These are phyloP conservation scores for Apophysomyces ossiformis DNA, from an alignment of 371 early-diverging fungal species.

Conservation along the genomic window DNA sequence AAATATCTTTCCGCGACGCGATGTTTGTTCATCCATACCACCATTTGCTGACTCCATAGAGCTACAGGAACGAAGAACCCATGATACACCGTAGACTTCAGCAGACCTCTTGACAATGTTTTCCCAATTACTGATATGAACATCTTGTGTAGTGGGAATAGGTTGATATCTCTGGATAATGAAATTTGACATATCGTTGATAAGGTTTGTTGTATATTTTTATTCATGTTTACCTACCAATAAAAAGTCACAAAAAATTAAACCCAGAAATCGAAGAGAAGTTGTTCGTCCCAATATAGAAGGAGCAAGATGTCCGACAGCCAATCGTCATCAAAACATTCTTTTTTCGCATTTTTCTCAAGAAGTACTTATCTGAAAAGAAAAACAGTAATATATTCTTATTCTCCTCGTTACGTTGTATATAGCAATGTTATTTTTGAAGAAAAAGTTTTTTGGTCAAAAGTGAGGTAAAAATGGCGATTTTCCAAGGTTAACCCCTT, in stretches of 20 bases:
- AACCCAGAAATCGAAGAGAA: not conserved
- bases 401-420: not conserved
- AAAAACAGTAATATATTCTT: not conserved
- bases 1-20: not conserved
- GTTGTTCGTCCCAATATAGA: not conserved
- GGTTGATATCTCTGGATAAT: not conserved
- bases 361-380: not conserved
- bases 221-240: too few species aligned
- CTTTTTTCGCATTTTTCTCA: not conserved
- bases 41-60: not conserved
- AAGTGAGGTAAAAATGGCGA: slow-evolving; percentile 1
- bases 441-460: not conserved
- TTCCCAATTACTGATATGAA: not conserved
- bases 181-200: not conserved
- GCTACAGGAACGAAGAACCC: not conserved
- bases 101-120: not conserved
- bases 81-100: not conserved
- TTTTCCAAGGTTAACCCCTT: slow-evolving; percentile 2
- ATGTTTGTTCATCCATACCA: not conserved
- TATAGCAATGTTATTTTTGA: not conserved
- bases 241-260: too few species aligned
- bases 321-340: not conserved
- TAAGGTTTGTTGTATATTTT: too few species aligned
- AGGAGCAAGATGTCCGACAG: not conserved
- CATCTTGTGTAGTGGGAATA: not conserved